A percentile compares a stretch with the other conserved stretches of the same genome.
These are phyloP conservation scores for Hordeum pubiflorum DNA, from an alignment of 202 grass and related monocot genomes.

Conservation along the genomic window DNA sequence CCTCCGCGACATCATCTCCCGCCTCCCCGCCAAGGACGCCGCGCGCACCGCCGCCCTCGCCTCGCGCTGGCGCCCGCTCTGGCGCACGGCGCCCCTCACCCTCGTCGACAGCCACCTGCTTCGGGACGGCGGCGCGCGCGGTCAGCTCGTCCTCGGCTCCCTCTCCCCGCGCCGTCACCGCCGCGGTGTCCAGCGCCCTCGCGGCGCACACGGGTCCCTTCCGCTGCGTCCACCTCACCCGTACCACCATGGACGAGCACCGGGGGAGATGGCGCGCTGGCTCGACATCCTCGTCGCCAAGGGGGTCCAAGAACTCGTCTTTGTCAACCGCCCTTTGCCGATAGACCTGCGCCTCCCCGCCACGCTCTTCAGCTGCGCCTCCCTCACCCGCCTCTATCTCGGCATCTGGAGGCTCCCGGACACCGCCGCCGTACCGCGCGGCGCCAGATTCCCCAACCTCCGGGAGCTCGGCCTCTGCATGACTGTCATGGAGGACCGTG, in stretches of 20 bases:
- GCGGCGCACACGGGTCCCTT: too few relatives aligned
- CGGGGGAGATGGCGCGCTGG: too few relatives aligned
- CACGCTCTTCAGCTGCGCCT: constrained; percentile 11
- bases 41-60: not conserved
- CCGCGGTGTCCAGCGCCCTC: not conserved
- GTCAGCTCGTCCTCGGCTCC: not conserved
- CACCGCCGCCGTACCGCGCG: not conserved
- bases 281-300: too few relatives aligned
- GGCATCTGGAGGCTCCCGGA: not conserved
- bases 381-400: constrained; percentile 15
- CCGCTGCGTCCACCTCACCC: too few relatives aligned
- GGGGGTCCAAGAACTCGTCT: not conserved
- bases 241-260: too few relatives aligned
- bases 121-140: not conserved
- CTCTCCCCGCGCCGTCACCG: not conserved
- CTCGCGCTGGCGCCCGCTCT: too few relatives aligned
- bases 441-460: not conserved
- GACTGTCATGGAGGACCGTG: not conserved
- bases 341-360: not conserved
- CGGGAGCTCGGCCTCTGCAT: not conserved
- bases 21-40: too few relatives aligned
- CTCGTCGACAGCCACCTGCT: too few relatives aligned
- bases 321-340: constrained; percentile 4
- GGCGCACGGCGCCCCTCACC: too few relatives aligned
- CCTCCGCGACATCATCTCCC: too few relatives aligned